These are phyloP conservation scores for Talaromyces sp. DNA, from an alignment of 2,329 filamentous ascomycete genomes.

Conservation along the genomic window DNA sequence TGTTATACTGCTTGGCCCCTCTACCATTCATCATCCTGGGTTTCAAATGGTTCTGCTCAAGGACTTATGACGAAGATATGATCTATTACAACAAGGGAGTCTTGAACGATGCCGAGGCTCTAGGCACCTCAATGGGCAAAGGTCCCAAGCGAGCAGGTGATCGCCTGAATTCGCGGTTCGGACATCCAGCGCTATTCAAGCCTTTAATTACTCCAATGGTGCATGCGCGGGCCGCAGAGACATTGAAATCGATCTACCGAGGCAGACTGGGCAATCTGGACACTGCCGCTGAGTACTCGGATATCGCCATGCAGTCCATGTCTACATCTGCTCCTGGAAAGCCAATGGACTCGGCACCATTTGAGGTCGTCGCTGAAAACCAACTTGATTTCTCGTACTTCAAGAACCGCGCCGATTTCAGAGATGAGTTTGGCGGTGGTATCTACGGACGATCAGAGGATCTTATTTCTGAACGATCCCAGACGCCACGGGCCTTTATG, in stretches of 20 bases:
- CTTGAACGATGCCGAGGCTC: slow-evolving; percentile 49
- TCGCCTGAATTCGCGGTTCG: slow-evolving; percentile 74
- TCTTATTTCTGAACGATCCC: slow-evolving; percentile 44
- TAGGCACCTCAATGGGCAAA: slow-evolving; percentile 32
- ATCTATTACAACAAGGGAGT: slow-evolving; percentile 73
- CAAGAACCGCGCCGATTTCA: slow-evolving; percentile 86
- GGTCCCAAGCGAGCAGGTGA: slow-evolving; percentile 48
- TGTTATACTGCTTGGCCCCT: slow-evolving; percentile 68
- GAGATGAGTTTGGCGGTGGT: slow-evolving; percentile 78
- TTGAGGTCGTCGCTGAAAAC: slow-evolving; percentile 83
- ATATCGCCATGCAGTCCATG: slow-evolving; percentile 81
- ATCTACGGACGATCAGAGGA: slow-evolving; percentile 47
- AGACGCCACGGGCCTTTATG: slow-evolving; percentile 40
- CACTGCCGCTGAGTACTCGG: slow-evolving; percentile 56
- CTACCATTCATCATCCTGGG: slow-evolving; percentile 72
- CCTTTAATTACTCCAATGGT: slow-evolving; percentile 94
- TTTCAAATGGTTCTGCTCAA: slow-evolving; percentile 84
- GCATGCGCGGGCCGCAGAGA: slow-evolving; percentile 80
- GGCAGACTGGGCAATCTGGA: slow-evolving; percentile 65
- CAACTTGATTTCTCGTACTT: slow-evolving; percentile 88
- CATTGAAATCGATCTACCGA: slow-evolving; percentile 80
- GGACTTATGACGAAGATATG: slow-evolving; percentile 72
- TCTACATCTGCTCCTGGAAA: slow-evolving; percentile 57
- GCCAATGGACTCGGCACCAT: slow-evolving; percentile 58
- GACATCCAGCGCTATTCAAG: slow-evolving; percentile 85